Conservation (phyloP, 371 early-diverging fungal species). For the Batkoa obscura region DNA sequence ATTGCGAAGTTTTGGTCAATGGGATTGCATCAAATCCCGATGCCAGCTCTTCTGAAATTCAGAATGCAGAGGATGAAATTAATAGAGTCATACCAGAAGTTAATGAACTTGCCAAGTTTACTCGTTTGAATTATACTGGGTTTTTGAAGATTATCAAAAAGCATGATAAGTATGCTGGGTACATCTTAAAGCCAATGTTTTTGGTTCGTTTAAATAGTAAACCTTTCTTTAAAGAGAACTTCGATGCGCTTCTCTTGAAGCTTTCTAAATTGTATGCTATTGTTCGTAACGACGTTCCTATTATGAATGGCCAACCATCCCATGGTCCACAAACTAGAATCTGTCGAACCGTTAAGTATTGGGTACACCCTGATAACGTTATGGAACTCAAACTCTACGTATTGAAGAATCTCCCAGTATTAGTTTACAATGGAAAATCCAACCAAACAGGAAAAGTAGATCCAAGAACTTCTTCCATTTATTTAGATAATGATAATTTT, state of each 20-base stretch:
- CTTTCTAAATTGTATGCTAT: constrained; percentile 82
- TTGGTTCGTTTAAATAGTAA: constrained; percentile 66
- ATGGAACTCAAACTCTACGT: constrained; percentile 88
- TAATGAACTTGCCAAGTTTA: constrained; percentile 86
- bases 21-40: constrained; percentile 35
- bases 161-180: constrained; percentile 77
- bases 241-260: constrained; percentile 74
- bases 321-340: constrained; percentile 25
- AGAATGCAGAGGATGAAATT: constrained; percentile 59
- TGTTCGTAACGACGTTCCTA: constrained; percentile 31
- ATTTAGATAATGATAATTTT: constrained; percentile 89
- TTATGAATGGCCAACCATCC: not conserved
- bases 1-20: constrained; percentile 29
- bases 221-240: constrained; percentile 81
- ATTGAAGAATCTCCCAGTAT: constrained; percentile 89
- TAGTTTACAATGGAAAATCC: constrained; percentile 66
- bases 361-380: constrained; percentile 98
- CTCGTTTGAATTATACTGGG: constrained; percentile 89
- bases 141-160: constrained; percentile 96
- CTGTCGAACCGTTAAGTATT: constrained; percentile 94
- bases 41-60: constrained; percentile 37
- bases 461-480: constrained; percentile 93
- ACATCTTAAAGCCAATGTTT: constrained; percentile 73
- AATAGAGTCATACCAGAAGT: constrained; percentile 72
- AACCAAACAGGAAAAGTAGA: constrained; percentile 24